phyloP scores from a whole-genome alignment of 208 protist species.

The Leishmania tropica region DNA sequence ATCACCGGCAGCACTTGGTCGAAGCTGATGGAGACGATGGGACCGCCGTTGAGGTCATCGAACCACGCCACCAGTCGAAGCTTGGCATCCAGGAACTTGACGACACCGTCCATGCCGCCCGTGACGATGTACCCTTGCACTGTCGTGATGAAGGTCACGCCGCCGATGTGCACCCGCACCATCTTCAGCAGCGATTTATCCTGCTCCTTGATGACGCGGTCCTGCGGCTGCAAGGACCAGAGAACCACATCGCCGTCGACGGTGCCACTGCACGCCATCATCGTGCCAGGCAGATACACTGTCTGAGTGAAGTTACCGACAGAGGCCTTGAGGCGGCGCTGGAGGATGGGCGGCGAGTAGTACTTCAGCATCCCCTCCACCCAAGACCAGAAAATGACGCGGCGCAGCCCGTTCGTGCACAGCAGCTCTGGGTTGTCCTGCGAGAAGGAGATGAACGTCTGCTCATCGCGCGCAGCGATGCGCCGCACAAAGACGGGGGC shows the following conservation, averaged over 20 bases:
- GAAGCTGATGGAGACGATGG: conserved; percentile 94
- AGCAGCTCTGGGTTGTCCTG: conserved; percentile 75
- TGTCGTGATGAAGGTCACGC: conserved; percentile 83
- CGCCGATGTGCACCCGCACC: conserved; percentile 84
- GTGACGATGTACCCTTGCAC: conserved; percentile 90
- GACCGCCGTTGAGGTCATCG: conserved; percentile 93
- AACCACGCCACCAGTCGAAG: conserved; percentile 95
- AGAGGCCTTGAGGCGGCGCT: conserved; percentile 64
- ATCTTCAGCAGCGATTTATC: conserved; percentile 94
- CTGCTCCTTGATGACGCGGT: conserved; percentile 82
- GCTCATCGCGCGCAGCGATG: conserved; percentile 85
- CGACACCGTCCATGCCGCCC: conserved; percentile 93
- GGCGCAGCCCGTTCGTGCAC: conserved; percentile 88
- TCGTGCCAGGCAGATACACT: conserved; percentile 85
- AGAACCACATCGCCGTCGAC: conserved; percentile 93
- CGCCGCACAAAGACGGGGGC: conserved; percentile 65
- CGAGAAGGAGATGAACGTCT: conserved; percentile 88
- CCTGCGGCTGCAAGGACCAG: conserved; percentile 83
- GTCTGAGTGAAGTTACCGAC: conserved; percentile 92
- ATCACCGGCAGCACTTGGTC: conserved; percentile 40
- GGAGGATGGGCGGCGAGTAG: conserved; percentile 87
- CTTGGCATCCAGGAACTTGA: conserved; percentile 95
- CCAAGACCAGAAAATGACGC: conserved; percentile 94
- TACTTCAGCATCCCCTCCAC: conserved; percentile 78
- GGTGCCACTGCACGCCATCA: conserved; percentile 88